Evolutionary conservation across 176 grass and related monocot genomes (phyloP), one percentile per base, ranked within the genome.

Genomic region (Oropetium thomaeum): DNA sequence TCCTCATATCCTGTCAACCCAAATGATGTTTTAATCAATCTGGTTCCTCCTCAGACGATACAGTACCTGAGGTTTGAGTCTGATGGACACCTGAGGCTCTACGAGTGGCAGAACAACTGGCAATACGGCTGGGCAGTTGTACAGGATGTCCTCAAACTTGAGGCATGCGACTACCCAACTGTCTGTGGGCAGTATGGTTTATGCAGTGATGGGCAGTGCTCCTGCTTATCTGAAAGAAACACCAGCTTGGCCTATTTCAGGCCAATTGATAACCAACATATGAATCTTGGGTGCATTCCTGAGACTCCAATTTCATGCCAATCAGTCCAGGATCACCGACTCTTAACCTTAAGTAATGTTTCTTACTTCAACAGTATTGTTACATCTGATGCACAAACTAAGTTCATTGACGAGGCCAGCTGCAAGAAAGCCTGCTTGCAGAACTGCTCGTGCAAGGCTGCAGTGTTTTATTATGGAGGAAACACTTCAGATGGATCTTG

Each of bases 371-470:
- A 28, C n/a, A n/a, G n/a, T n/a, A n/a, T n/a, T n/a, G n/a, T 29
- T 73, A 73, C 16, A 10, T 58, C 4, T n/a, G n/a, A n/a, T n/a
- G n/a, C n/a, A n/a, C n/a, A n/a, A n/a, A n/a, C n/a, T n/a, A n/a
- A n/a, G n/a, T n/a, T 30, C 2, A 31, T 28, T 30, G 74, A 68
- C 10, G 64, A 85, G 40, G 85, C 83, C 58, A 86, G 32, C 6
- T 92, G 89, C 65, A 88, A 71, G 85, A 10, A 53, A 10, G 62
- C 33, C 0, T 92, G 86, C 65, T 83, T 86, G 69, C 13, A 11
- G 11, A 86, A 79, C 42, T 92, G 82, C 83, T 82, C 86, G 30
- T 92, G 89, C 74, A 92, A 89, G 57, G 89, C 78, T 40, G 89
- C 89, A 14, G 19, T 92, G 29, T 92, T 88, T n/a, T n/a, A n/a